phyloP scores from a whole-genome alignment of 805 yeast species.

The Komagataella mondaviorum region DNA sequence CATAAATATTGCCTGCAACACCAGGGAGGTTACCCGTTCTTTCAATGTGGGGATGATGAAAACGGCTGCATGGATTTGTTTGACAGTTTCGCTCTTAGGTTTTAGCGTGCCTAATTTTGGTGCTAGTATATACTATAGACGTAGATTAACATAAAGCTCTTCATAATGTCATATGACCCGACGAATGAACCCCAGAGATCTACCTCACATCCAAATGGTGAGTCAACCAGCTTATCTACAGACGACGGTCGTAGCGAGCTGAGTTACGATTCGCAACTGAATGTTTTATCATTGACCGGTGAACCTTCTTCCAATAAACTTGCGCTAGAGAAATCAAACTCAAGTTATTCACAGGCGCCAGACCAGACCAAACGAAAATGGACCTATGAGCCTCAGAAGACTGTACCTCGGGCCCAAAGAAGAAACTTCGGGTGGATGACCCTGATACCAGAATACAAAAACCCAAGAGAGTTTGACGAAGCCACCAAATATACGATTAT shows the following conservation, averaged over 20 bases:
- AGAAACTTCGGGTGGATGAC: slow-evolving; percentile 46
- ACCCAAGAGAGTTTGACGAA: slow-evolving; percentile 51
- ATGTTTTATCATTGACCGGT: not conserved
- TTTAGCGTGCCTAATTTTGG: not conserved
- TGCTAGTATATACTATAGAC: too few species aligned
- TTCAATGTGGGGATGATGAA: too few species aligned
- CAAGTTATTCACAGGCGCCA: not conserved
- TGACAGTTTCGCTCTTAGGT: not conserved
- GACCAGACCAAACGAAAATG: slow-evolving; percentile 1
- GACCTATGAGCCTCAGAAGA: slow-evolving; percentile 11
- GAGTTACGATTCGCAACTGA: not conserved
- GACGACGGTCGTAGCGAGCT: not conserved
- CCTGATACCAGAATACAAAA: slow-evolving; percentile 56
- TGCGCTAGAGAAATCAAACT: not conserved
- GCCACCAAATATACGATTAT: slow-evolving; percentile 40
- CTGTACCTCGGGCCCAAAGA: slow-evolving; percentile 26
- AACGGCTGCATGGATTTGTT: too few species aligned
- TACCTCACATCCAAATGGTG: not conserved
- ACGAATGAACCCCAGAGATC: not conserved
- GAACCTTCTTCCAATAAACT: not conserved
- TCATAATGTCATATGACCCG: not conserved
- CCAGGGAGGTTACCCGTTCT: too few species aligned
- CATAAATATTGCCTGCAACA: too few species aligned
- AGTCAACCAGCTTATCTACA: not conserved
- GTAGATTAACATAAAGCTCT: too few species aligned